These are phyloP conservation scores for Elsinoe australis DNA, from an alignment of 2,329 filamentous ascomycete species.

Conservation along the genomic window DNA sequence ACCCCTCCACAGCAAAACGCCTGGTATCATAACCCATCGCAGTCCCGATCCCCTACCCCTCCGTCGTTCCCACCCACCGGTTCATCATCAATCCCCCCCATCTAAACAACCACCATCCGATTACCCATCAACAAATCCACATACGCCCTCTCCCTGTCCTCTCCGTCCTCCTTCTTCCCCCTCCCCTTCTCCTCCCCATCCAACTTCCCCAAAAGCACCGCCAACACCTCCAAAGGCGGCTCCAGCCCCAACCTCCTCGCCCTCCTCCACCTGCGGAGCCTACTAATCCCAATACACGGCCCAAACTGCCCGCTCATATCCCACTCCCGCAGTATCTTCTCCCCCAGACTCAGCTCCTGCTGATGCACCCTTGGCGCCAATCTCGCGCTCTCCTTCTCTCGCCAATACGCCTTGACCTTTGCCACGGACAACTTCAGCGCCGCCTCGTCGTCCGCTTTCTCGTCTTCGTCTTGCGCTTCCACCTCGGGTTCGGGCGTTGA, in stretches of 20 bases:
- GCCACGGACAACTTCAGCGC: conserved; percentile 60
- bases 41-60: neutral
- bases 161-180: conserved; percentile 37
- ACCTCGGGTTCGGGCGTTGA: conserved; percentile 24
- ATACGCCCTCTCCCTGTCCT: conserved; percentile 55
- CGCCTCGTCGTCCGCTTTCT: conserved; percentile 40
- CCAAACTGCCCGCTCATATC: conserved; percentile 89
- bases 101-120: conserved; percentile 11
- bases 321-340: conserved; percentile 87
- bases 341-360: conserved; percentile 58
- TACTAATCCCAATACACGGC: conserved; percentile 80
- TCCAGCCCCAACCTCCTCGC: conserved; percentile 75
- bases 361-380: conserved; percentile 70
- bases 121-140: conserved; percentile 58
- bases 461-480: conserved; percentile 40
- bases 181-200: conserved; percentile 52
- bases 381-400: conserved; percentile 59
- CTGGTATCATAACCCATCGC: conserved; percentile 12
- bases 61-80: neutral
- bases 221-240: conserved; percentile 83
- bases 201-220: conserved; percentile 54
- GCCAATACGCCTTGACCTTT: conserved; percentile 74
- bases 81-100: too few species aligned
- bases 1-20: neutral
- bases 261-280: conserved; percentile 79